Evolutionary conservation across 345 rosid species (phyloP), one percentile per base, ranked within the genome.

Genomic region (Sonneratia alba): DNA sequence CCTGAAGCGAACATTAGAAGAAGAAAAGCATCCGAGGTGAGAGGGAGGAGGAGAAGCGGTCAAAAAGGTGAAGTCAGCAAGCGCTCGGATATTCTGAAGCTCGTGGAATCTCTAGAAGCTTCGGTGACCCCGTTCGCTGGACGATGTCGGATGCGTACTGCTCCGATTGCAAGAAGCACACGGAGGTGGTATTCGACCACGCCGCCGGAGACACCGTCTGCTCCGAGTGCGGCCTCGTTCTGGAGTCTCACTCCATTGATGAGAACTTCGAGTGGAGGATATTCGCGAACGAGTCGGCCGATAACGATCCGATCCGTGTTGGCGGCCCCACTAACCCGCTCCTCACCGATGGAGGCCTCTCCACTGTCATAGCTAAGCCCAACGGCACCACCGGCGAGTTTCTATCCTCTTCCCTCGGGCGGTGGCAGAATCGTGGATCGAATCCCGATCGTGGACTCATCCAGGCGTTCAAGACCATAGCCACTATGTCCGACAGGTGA

Each of bases 191-290:
- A 67, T 84, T 75, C 81, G 99, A 95, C 70, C 99, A 95, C 81
- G 86, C 99, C 47, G 99, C 99, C 18, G 99, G 99, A 19, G 99
- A 95, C 78, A 91, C 94, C 38, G 91, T 96, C 37, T 95, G 99
- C 77, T 95, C 99, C 2, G 99, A 95, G 88, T 95, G 99, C 79
- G 99, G 98, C 7, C 74, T 95, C 72, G 99, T 95, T 64, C 70
- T 95, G 68, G 99, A 95, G 77, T 95, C 99, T 2, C 99, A 95
- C 77, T 92, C 99, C 49, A 95, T 95, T 80, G 99, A 95, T 59
- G 99, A 95, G 87, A 92, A 89, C 8, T 92, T 97, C 18, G 99
- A 95, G 89, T 95, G 99, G 99, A 84, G 99, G 67, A 92, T 85
- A 56, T 95, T 95, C 76, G 99, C 99, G 48, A 95, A 95, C 74